Base-by-base conservation (phyloP, 2,329 filamentous ascomycete genomes). In the Gremmenia infestans region DNA sequence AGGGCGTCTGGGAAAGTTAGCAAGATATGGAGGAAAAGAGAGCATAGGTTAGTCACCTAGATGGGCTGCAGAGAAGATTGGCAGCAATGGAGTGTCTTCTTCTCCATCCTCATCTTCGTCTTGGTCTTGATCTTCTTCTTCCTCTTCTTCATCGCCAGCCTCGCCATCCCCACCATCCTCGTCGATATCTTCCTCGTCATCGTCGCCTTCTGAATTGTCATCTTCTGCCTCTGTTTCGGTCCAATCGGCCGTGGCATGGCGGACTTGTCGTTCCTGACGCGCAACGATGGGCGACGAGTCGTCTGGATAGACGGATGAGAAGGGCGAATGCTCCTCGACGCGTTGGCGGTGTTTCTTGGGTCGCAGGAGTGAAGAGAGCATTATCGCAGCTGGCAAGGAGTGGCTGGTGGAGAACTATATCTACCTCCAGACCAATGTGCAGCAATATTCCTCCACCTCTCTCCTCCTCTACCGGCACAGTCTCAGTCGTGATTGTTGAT, bases 51-150 rank as follows among this genome's bases (percentile, higher is more conserved):
- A 51, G 70, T 52, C 77, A 91, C 88, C 88, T 63, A 95, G 79
- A 72, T 92, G 86, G 54, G 82, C 81, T 22, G 88, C 82, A 48
- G 89, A 91, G 71, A 95, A 95, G 54, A 95, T 85, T 48, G 91
- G 91, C 59, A 95, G 76, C 25, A 85, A 72, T 62, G 81, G 80
- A 46, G 76, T 74, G 23, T 75, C 74, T 57, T 65, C 62, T 19
- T 62, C 68, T 15, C 69, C 70, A 53, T 72, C 69, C 37, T 71
- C 71, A 25, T 74, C 70, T 45, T 72, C 70, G 37, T 70, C 72
- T 7, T 72, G 70, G 12, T 71, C 62, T 4, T 67, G 63, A 9
- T 68, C 65, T 8, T 68, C 66, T 54, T 66, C 58, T 42, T 54
- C 60, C 45, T 64, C 58, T n/a, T 67, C 63, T 14, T 35, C 28